Evolutionary conservation across 2,329 filamentous ascomycete species (phyloP).

Genomic region (Penicillium vulpinum): DNA sequence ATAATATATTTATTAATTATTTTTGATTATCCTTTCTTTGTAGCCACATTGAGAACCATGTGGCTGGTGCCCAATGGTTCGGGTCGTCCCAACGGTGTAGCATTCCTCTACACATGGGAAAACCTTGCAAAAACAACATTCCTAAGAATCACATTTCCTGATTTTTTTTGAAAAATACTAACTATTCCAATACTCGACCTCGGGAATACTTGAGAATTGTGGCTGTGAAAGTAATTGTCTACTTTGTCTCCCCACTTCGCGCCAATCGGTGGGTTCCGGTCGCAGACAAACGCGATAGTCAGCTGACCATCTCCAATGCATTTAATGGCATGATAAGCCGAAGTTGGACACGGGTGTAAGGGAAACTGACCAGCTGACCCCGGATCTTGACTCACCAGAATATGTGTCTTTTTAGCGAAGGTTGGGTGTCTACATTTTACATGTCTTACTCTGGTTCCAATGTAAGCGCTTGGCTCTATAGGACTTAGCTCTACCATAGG

Average conservation of each 20-base stretch:
- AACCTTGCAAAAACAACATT: background rate
- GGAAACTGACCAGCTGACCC: slow-evolving; percentile 7
- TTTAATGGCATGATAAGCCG: slow-evolving; percentile 7
- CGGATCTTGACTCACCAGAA: slow-evolving; percentile 6
- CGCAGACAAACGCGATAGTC: slow-evolving; percentile 8
- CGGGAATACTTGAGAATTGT: background rate
- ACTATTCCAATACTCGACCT: too few relatives aligned
- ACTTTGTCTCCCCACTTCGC: slow-evolving; percentile 4
- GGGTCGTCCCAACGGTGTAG: slow-evolving; percentile 4
- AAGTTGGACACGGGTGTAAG: slow-evolving; percentile 1
- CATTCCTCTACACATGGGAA: background rate
- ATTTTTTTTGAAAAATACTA: too few relatives aligned
- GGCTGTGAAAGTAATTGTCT: slow-evolving; percentile 6
- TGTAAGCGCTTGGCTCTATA: slow-evolving; percentile 6
- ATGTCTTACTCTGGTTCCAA: background rate
- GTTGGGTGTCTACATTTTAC: background rate
- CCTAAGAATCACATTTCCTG: too few relatives aligned
- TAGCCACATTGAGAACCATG: slow-evolving; percentile 9
- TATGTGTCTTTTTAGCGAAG: too few relatives aligned
- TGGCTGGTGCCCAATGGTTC: slow-evolving; percentile 7
- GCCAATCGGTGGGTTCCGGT: slow-evolving; percentile 10
- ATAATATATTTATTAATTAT: too few relatives aligned
- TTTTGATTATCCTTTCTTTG: too few relatives aligned
- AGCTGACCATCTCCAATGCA: slow-evolving; percentile 11
- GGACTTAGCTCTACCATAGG: background rate